Evolutionary conservation across 2,329 filamentous ascomycete genomes (phyloP).

Genomic region (Alternaria viburni): DNA sequence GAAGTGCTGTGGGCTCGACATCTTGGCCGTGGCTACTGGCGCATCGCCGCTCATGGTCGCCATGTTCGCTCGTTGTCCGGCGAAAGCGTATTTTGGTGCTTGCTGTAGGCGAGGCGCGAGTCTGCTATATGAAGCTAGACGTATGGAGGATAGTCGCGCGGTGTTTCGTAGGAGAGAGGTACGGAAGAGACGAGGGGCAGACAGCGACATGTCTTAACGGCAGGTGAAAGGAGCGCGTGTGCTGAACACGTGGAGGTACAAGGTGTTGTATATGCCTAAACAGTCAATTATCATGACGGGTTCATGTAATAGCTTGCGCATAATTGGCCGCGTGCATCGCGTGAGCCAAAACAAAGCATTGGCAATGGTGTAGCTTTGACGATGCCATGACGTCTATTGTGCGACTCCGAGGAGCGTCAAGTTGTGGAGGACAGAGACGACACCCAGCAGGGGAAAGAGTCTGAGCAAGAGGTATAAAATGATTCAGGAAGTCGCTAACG

Average conservation of each 20-base stretch:
- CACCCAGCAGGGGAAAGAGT: no score
- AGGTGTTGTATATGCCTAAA: slow-evolving; percentile 2
- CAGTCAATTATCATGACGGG: slow-evolving; percentile 20
- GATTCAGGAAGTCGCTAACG: neutral
- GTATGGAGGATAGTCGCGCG: slow-evolving; percentile 2
- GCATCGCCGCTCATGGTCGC: slow-evolving; percentile 12
- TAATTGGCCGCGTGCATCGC: slow-evolving; percentile 12
- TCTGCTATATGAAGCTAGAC: neutral
- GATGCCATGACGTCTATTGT: slow-evolving; percentile 11
- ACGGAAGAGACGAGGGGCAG: slow-evolving; percentile 16
- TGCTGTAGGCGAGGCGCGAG: neutral
- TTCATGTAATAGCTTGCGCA: slow-evolving; percentile 6
- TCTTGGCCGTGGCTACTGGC: slow-evolving; percentile 11
- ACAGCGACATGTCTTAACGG: slow-evolving; percentile 22
- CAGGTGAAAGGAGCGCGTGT: neutral
- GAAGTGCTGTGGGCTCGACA: slow-evolving; percentile 41
- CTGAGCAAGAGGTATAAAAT: neutral
- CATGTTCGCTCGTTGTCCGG: slow-evolving; percentile 19
- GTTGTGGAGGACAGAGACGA: neutral
- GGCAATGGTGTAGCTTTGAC: slow-evolving; percentile 9
- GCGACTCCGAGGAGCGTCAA: slow-evolving; percentile 1
- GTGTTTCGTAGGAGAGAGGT: slow-evolving; percentile 9
- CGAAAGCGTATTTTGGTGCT: neutral
- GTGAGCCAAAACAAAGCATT: neutral
- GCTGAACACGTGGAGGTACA: slow-evolving; percentile 14